A percentile compares a stretch with the other conserved stretches of the same genome.
Evolutionary conservation across 176 grass and related monocot genomes (phyloP).

Genomic region (Lolium perenne): DNA sequence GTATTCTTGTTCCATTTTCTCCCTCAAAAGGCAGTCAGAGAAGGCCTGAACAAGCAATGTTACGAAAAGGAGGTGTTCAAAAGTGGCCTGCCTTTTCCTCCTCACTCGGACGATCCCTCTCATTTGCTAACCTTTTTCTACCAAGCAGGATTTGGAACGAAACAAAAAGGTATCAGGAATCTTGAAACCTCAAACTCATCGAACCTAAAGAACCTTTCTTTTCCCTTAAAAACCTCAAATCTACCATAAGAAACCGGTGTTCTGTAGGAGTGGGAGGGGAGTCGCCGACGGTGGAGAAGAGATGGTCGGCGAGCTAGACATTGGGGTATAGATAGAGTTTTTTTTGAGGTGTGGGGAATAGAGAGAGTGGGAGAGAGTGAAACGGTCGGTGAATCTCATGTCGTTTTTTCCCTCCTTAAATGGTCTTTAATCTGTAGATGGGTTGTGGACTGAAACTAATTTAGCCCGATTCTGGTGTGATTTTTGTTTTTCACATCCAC

Average conservation of each 20-base stretch:
- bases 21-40: slow-evolving; percentile 1
- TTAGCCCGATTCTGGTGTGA: too few species aligned
- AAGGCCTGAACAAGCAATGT: neutral
- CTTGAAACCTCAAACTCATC: neutral
- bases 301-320: too few species aligned
- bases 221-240: neutral
- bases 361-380: too few species aligned
- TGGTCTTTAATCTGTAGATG: too few species aligned
- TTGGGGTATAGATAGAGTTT: too few species aligned
- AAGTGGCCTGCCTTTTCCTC: neutral
- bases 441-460: too few species aligned
- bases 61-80: neutral
- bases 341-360: too few species aligned
- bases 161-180: neutral
- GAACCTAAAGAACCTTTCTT: slow-evolving; percentile 1
- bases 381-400: too few species aligned
- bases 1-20: neutral
- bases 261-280: too few species aligned
- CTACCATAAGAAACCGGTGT: neutral
- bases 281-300: too few species aligned
- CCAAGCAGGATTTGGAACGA: slow-evolving; percentile 22
- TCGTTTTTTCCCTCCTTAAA: too few species aligned
- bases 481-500: too few species aligned
- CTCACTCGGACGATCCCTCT: neutral
- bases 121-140: slow-evolving; percentile 8